Percentiles rank a stretch among this genome's conserved stretches.
These are phyloP conservation scores for Usnea hakonensis DNA, from an alignment of 495 filamentous ascomycete genomes.

Conservation along the genomic window DNA sequence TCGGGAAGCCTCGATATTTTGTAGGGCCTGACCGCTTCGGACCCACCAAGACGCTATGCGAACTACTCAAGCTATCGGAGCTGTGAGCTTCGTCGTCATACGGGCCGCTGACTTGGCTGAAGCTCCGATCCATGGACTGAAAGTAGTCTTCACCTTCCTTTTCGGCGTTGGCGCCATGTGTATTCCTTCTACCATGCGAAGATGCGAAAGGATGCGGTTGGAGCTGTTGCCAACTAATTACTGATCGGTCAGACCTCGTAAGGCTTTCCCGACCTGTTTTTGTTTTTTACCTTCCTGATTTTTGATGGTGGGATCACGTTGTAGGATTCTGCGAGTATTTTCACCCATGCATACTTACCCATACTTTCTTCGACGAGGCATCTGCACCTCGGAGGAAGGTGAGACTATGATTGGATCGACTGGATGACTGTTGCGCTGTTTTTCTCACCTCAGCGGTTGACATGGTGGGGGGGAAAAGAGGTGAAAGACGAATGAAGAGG, in stretches of 20 bases:
- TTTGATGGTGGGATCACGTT: neutral
- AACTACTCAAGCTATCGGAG: neutral
- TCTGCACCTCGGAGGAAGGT: neutral
- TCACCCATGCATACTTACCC: neutral
- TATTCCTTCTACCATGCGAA: neutral
- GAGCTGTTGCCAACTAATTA: no score
- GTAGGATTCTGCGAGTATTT: neutral
- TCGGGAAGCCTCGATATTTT: neutral
- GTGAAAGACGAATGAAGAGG: neutral
- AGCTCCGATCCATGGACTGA: neutral
- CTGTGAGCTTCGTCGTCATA: neutral
- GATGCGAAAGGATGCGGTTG: neutral
- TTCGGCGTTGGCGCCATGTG: neutral
- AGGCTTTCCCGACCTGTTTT: neutral
- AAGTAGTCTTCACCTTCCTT: neutral
- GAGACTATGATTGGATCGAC: neutral
- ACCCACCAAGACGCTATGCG: neutral
- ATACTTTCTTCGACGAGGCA: neutral
- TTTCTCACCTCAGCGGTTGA: slow-evolving; percentile 1
- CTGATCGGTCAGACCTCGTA: neutral
- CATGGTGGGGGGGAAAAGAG: neutral
- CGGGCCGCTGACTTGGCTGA: neutral
- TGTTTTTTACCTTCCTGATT: no score
- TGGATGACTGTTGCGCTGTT: neutral
- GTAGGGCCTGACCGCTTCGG: slow-evolving; percentile 6